Evolutionary conservation across 352 stramenopile species (phyloP).

Genomic region (Pythium graminicola): DNA sequence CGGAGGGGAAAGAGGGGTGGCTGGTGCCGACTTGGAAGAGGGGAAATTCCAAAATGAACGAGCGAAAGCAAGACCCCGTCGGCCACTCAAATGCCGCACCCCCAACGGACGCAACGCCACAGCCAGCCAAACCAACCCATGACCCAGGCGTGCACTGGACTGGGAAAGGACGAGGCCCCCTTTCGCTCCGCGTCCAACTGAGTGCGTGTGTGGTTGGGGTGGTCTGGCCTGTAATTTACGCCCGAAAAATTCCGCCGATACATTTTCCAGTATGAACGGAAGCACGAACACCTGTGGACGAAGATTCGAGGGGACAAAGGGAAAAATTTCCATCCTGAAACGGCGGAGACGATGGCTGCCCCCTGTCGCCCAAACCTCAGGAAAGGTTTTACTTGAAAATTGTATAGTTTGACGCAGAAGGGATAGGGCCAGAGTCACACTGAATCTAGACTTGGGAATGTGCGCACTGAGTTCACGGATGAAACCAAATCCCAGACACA

Average conservation of each 20-base stretch:
- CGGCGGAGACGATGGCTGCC: neutral
- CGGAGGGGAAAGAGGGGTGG: constrained; percentile 12
- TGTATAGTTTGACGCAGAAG: constrained; percentile 15
- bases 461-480: constrained; percentile 7
- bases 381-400: neutral
- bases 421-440: constrained; percentile 10
- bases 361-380: constrained; percentile 13
- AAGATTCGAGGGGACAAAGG: constrained; percentile 3
- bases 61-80: neutral
- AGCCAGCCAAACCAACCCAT: constrained; percentile 15
- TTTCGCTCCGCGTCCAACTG: constrained; percentile 10
- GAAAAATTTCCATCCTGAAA: constrained; percentile 7
- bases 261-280: neutral
- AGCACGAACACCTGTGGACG: neutral
- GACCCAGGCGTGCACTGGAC: neutral
- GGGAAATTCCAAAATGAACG: constrained; percentile 80
- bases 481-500: constrained; percentile 1
- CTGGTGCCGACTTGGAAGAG: constrained; percentile 29
- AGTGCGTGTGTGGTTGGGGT: constrained; percentile 11
- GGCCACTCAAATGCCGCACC: constrained; percentile 14
- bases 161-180: constrained; percentile 19
- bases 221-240: constrained; percentile 10
- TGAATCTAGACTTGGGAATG: constrained; percentile 17
- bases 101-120: neutral
- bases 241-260: constrained; percentile 3